Base-by-base conservation (phyloP, 495 filamentous ascomycete genomes). In the Corynascus novoguineensis region DNA sequence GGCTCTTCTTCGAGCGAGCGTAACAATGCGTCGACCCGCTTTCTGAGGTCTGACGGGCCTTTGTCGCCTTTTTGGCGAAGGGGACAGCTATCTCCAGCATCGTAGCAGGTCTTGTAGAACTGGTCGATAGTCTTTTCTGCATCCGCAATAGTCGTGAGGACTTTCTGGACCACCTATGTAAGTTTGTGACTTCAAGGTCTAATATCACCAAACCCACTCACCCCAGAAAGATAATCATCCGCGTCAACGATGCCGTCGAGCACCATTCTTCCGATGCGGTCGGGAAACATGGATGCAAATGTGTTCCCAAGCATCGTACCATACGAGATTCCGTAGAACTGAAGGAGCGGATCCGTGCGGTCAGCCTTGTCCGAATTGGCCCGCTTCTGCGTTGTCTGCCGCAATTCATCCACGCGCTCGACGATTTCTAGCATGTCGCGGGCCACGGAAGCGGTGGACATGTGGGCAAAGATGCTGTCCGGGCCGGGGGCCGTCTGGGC, bases 31-130 rank as follows among this genome's bases (percentile, higher is more conserved):
- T 66, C 74, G n/a, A 75, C 68, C 10, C 84, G 76, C 11, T 70
- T 8, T 4, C 71, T 55, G 22, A 85, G 80, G 3, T 85, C 58
- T 3, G 71, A 50, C 0, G 74, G 71, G 62, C 83, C 84, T 2
- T 60, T 62, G 32, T 69, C 58, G 9, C 75, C 42, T 0, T 77
- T 78, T 24, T 74, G 60, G 56, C 83, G 83, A 5, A 82, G 63
- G 1, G 70, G 68, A 35, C 74, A 78, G 0, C 46, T 63, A 3
- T 67, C 60, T 0, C 78, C 78, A 1, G 63, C 79, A 0, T 62
- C 59, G 61, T 75, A 64, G 54, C 83, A 86, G 29, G 75, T 76
- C 4, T 67, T 53, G n/a, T 67, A 75, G 60, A 84, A 79, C 3
- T 62, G 66, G 7, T 73, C 70, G 48, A 82, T 68, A 2, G 78